Percentiles rank a stretch among this genome's conserved stretches.
These are phyloP conservation scores for Tulasnella sp. DNA, from an alignment of 768 basidiomycete species.

Conservation along the genomic window DNA sequence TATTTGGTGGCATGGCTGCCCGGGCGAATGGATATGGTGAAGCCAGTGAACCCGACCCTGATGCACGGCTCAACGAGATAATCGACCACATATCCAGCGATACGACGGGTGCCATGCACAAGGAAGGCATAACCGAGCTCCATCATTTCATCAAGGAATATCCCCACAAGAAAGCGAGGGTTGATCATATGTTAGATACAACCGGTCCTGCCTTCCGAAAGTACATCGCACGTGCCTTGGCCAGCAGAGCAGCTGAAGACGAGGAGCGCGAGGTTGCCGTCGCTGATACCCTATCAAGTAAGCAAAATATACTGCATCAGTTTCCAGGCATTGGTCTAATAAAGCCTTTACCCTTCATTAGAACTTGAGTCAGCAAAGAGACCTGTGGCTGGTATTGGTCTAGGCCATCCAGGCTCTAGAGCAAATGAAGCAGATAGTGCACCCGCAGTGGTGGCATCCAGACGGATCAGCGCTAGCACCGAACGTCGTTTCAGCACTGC, in stretches of 20 bases:
- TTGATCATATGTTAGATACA: slow-evolving; percentile 79
- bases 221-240: slow-evolving; percentile 79
- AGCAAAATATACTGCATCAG: slow-evolving; percentile 24
- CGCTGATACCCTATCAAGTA: slow-evolving; percentile 74
- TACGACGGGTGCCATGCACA: slow-evolving; percentile 79
- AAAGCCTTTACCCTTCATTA: background rate
- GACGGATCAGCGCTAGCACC: background rate
- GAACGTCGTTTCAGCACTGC: slow-evolving; percentile 14
- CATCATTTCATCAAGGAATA: slow-evolving; percentile 88
- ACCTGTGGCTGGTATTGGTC: no score
- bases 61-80: slow-evolving; percentile 68
- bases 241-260: slow-evolving; percentile 79
- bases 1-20: background rate
- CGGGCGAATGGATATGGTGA: background rate
- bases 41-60: slow-evolving; percentile 77
- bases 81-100: slow-evolving; percentile 82
- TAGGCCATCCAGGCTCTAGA: no score
- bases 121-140: slow-evolving; percentile 88
- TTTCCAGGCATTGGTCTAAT: no score
- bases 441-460: background rate
- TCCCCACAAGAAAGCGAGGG: slow-evolving; percentile 68
- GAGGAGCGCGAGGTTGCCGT: slow-evolving; percentile 46
- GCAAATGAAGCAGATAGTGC: no score
- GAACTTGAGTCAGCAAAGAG: slow-evolving; percentile 14
- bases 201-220: slow-evolving; percentile 86